These are phyloP conservation scores for Tetraselmis chui DNA, from an alignment of 139 green algal species.

Conservation along the genomic window DNA sequence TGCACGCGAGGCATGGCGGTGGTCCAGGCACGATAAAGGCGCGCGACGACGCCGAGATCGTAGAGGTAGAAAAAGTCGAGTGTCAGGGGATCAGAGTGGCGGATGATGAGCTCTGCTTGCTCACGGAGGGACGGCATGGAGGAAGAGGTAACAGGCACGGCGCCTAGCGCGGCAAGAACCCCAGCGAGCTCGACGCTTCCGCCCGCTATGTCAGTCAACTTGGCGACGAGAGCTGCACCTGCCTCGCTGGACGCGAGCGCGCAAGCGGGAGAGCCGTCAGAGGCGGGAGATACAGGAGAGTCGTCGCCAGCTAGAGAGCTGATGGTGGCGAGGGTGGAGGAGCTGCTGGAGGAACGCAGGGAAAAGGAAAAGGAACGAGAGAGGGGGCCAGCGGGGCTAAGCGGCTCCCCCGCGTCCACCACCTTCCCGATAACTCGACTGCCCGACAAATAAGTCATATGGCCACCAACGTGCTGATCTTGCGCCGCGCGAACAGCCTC, in stretches of 20 bases:
- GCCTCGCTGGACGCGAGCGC: neutral
- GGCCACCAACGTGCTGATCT: constrained; percentile 30
- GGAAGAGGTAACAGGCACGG: constrained; percentile 10
- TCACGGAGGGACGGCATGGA: constrained; percentile 3
- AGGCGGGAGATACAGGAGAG: neutral
- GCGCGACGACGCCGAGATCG: constrained; percentile 76
- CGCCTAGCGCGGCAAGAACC: constrained; percentile 24
- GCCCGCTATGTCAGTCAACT: neutral
- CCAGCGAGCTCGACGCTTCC: constrained; percentile 15
- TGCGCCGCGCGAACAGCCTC: constrained; percentile 31
- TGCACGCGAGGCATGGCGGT: constrained; percentile 77
- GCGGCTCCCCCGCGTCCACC: neutral
- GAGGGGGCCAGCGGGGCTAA: neutral
- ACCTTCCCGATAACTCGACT: neutral
- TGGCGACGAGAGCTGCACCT: constrained; percentile 1
- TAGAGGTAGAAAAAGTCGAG: constrained; percentile 88
- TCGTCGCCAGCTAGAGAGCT: neutral
- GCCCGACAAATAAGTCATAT: constrained; percentile 30
- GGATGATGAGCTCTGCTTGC: constrained; percentile 20
- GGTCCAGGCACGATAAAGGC: constrained; percentile 69
- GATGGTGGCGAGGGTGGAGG: neutral
- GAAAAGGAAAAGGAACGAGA: neutral
- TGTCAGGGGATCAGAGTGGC: constrained; percentile 24
- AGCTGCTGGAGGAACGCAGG: neutral
- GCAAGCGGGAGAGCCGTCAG: neutral